These are phyloP conservation scores for Hericium rajendrae DNA, from an alignment of 768 basidiomycete genomes.

Conservation along the genomic window DNA sequence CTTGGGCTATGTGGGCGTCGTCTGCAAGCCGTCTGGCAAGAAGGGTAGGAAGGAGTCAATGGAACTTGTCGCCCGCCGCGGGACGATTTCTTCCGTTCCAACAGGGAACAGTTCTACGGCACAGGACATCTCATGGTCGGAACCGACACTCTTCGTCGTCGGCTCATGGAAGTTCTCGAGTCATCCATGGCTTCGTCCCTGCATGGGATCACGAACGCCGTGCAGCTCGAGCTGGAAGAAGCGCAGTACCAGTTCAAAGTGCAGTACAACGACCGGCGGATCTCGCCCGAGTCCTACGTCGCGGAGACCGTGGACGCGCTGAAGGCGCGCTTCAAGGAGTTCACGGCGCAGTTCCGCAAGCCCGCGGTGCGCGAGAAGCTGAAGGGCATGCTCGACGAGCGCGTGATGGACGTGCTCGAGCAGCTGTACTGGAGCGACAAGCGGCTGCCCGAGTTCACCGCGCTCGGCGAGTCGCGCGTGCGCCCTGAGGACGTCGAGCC, in stretches of 20 bases:
- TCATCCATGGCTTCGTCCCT: slow-evolving; percentile 95
- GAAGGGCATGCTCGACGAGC: slow-evolving; percentile 90
- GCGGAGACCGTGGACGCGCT: slow-evolving; percentile 93
- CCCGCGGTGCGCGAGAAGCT: slow-evolving; percentile 83
- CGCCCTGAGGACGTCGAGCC: slow-evolving; percentile 72
- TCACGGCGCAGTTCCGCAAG: slow-evolving; percentile 77
- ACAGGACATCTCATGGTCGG: slow-evolving; percentile 76
- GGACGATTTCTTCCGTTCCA: slow-evolving; percentile 63
- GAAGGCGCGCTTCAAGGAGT: slow-evolving; percentile 83
- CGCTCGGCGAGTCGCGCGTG: slow-evolving; percentile 60
- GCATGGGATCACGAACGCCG: slow-evolving; percentile 93
- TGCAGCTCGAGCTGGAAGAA: slow-evolving; percentile 94
- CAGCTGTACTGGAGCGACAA: slow-evolving; percentile 96
- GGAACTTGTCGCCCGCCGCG: slow-evolving; percentile 39
- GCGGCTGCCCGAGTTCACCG: slow-evolving; percentile 64
- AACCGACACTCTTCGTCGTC: slow-evolving; percentile 78
- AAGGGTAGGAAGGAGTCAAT: slow-evolving; percentile 39
- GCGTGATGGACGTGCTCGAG: slow-evolving; percentile 94
- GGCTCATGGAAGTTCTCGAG: slow-evolving; percentile 96
- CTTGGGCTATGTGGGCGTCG: slow-evolving; percentile 94
- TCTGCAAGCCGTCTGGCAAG: slow-evolving; percentile 69
- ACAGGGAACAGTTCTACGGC: slow-evolving; percentile 52
- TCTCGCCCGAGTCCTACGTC: slow-evolving; percentile 93
- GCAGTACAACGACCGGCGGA: slow-evolving; percentile 90
- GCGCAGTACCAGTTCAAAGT: slow-evolving; percentile 99